A percentile compares a stretch with the other conserved stretches of the same genome.
Conservation (phyloP, 1,284 basidiomycete genomes). For the Ceratobasidium papillatum region DNA sequence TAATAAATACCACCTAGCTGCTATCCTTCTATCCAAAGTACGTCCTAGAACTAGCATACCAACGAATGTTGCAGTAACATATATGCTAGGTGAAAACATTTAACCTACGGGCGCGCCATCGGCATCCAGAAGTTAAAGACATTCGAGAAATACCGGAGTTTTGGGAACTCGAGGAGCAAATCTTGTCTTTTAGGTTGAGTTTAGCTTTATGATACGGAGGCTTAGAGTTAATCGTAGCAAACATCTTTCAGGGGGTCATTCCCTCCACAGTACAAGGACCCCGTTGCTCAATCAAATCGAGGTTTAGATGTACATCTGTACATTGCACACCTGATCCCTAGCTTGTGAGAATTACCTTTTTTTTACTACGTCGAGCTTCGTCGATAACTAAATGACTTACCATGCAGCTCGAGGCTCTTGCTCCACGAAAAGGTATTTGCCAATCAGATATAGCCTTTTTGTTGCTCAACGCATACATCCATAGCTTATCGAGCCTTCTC, state of each 20-base stretch:
- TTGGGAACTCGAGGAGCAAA: not conserved
- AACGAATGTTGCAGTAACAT: not conserved
- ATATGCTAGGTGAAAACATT: not conserved
- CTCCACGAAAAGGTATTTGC: conserved; percentile 16
- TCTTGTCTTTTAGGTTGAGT: not conserved
- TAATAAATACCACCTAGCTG: not conserved
- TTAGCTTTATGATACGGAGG: not conserved
- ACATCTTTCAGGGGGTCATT: conserved; percentile 6
- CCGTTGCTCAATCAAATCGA: not conserved
- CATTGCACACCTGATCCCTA: conserved; percentile 12
- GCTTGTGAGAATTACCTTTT: not conserved
- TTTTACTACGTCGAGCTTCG: not conserved
- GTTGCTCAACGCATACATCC: not conserved
- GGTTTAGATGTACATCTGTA: conserved; percentile 28
- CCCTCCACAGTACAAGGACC: not conserved
- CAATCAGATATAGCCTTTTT: not conserved
- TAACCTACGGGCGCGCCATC: conserved; percentile 20
- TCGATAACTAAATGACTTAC: not conserved
- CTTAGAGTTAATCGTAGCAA: not conserved
- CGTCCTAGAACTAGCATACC: not conserved
- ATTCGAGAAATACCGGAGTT: conserved; percentile 21
- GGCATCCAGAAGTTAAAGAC: not conserved
- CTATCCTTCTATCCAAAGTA: conserved; percentile 21
- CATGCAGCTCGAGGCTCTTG: not conserved
- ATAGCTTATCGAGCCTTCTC: conserved; percentile 10